Percentiles rank a stretch among this genome's conserved stretches.
Evolutionary conservation across 1,284 basidiomycete genomes (phyloP).

Genomic region (Cutaneotrichosporon mucoides): DNA sequence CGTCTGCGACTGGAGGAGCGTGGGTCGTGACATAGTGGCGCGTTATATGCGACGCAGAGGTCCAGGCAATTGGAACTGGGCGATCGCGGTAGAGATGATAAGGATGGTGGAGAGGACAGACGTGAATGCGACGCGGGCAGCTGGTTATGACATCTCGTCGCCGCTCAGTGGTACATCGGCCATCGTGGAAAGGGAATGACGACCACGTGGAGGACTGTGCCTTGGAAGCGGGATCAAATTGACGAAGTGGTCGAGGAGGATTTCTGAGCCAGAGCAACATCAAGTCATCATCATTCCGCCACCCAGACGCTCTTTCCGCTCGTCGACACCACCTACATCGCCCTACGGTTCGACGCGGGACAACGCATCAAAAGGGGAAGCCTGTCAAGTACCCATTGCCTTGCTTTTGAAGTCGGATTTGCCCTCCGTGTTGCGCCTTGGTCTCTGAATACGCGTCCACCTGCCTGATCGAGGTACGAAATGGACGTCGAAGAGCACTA

Average conservation of each 20-base stretch:
- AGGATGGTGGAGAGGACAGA: neutral
- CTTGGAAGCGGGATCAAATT: neutral
- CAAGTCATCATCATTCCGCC: neutral
- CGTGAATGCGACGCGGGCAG: neutral
- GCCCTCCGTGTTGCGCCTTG: too few relatives aligned
- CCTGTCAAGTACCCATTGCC: too few relatives aligned
- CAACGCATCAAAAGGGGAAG: too few relatives aligned
- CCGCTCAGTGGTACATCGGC: neutral
- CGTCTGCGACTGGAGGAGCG: conserved; percentile 52
- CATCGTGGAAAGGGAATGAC: neutral
- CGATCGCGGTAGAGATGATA: neutral
- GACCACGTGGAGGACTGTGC: neutral
- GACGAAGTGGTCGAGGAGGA: neutral
- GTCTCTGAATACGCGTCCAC: too few relatives aligned
- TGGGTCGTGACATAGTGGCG: conserved; percentile 37
- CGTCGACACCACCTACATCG: neutral
- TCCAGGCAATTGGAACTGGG: neutral
- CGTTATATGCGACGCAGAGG: neutral
- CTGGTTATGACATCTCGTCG: neutral
- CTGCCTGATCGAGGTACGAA: neutral
- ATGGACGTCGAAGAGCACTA: conserved; percentile 21
- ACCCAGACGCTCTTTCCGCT: neutral
- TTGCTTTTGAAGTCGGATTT: too few relatives aligned
- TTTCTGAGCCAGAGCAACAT: neutral
- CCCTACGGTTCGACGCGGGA: too few relatives aligned